Conservation (phyloP, 495 filamentous ascomycete genomes). For the Podospora anserina region DNA sequence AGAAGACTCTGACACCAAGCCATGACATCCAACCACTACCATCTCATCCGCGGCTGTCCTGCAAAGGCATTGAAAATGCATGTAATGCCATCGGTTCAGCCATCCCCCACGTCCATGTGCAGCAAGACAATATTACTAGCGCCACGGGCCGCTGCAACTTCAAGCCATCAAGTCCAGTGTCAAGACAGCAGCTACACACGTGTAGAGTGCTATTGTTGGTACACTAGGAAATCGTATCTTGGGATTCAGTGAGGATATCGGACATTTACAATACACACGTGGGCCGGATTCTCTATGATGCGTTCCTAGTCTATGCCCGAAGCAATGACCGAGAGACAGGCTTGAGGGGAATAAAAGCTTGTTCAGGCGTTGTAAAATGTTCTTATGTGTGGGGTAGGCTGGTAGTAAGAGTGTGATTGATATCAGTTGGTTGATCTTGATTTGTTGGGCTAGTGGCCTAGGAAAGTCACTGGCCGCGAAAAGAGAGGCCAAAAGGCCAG, state of each 20-base stretch:
- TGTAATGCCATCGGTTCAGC: constrained; percentile 1
- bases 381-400: background rate
- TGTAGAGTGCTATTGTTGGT: background rate
- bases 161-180: background rate
- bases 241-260: background rate
- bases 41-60: background rate
- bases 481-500: too few species aligned
- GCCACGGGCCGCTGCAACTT: constrained; percentile 2
- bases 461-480: too few species aligned
- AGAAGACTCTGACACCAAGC: background rate
- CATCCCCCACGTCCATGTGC: background rate
- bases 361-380: background rate
- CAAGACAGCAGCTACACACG: background rate
- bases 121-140: background rate
- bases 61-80: background rate
- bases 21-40: background rate
- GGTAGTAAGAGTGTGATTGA: background rate
- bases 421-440: background rate
- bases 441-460: too few species aligned
- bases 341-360: background rate
- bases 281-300: background rate
- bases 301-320: background rate
- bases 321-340: background rate
- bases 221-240: background rate
- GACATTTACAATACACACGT: background rate